phyloP scores from a whole-genome alignment of 129 eudicot genomes.

The Kitagawia praeruptora region DNA sequence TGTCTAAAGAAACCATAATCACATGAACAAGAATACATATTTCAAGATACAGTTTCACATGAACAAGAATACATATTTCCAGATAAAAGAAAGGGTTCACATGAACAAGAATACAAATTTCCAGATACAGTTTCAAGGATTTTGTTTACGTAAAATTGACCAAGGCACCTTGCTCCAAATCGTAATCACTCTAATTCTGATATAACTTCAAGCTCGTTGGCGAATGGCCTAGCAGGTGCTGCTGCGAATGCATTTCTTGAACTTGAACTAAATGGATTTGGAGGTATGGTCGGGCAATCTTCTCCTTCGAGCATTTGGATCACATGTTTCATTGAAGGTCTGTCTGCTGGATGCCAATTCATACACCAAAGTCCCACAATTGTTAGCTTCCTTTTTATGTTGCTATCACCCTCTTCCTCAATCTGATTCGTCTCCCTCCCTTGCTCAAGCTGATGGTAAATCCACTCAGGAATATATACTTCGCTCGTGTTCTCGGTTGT shows the following conservation, averaged over 20 bases:
- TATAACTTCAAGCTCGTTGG: constrained; percentile 10
- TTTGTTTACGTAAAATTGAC: background rate
- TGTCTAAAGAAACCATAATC: too few relatives aligned
- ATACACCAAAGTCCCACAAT: constrained; percentile 8
- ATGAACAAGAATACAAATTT: too few relatives aligned
- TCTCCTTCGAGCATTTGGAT: constrained; percentile 8
- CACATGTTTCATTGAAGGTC: too few relatives aligned
- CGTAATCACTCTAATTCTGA: background rate
- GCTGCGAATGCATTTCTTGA: background rate
- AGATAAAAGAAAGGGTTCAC: too few relatives aligned
- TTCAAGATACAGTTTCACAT: too few relatives aligned
- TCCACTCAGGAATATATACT: constrained; percentile 5
- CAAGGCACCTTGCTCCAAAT: background rate
- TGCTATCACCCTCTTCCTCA: background rate
- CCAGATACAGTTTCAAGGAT: background rate
- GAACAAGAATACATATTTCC: too few relatives aligned
- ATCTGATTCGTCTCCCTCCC: background rate
- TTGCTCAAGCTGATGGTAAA: constrained; percentile 1
- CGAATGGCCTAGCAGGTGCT: background rate
- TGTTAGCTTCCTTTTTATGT: constrained; percentile 1
- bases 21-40: too few relatives aligned
- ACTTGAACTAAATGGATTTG: constrained; percentile 7
- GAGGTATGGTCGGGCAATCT: constrained; percentile 6
- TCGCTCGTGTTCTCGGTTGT: background rate
- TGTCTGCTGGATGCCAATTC: constrained; percentile 7